phyloP scores from a whole-genome alignment of 768 basidiomycete genomes.

The Hemileccinum impolitum region DNA sequence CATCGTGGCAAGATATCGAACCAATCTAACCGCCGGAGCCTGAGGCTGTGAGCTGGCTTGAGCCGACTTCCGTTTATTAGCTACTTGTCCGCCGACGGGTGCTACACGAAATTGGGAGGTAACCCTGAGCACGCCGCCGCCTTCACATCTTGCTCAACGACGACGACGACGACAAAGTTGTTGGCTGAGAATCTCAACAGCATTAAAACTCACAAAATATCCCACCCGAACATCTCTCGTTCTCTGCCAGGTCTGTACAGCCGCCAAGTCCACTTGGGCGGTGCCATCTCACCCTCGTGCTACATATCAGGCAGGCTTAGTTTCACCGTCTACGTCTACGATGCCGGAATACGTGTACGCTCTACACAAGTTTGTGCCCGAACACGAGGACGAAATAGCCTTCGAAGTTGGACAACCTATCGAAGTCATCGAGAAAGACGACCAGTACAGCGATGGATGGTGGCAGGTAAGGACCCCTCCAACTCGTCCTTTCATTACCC shows the following conservation, averaged over 20 bases:
- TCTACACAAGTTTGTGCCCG: slow-evolving; percentile 83
- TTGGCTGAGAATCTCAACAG: slow-evolving; percentile 3
- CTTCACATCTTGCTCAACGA: slow-evolving; percentile 7
- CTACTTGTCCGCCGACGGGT: too few relatives aligned
- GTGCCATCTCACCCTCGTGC: too few relatives aligned
- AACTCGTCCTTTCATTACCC: slow-evolving; percentile 6
- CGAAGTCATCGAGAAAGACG: slow-evolving; percentile 90
- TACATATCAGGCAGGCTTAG: neutral
- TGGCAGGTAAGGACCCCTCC: slow-evolving; percentile 58
- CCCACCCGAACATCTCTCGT: slow-evolving; percentile 1
- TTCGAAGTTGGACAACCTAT: slow-evolving; percentile 86
- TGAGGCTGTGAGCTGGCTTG: too few relatives aligned
- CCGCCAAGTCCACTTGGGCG: too few relatives aligned
- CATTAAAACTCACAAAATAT: slow-evolving; percentile 3
- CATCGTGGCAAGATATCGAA: slow-evolving; percentile 11
- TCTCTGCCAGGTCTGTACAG: neutral
- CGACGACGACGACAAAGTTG: slow-evolving; percentile 14
- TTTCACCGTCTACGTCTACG: too few relatives aligned
- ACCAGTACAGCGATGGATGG: slow-evolving; percentile 93
- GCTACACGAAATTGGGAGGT: neutral
- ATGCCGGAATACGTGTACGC: slow-evolving; percentile 89
- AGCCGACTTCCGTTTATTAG: too few relatives aligned
- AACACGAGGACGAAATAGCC: slow-evolving; percentile 90
- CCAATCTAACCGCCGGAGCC: too few relatives aligned
- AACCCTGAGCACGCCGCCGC: slow-evolving; percentile 7